Conservation (phyloP, 257 asterid species). For the Solanum chiquidenum region DNA sequence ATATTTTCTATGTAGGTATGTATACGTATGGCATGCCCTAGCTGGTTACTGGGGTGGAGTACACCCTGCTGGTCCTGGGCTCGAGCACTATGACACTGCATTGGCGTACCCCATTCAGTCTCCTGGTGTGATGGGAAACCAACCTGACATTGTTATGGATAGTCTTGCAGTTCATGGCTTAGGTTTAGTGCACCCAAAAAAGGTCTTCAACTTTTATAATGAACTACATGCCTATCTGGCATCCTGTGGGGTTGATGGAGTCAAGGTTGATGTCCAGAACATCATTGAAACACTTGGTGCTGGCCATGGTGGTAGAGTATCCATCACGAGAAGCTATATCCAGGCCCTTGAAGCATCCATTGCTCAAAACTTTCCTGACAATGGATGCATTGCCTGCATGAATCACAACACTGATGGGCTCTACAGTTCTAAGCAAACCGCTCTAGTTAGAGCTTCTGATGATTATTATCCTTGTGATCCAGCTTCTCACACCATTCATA, state of each 20-base stretch:
- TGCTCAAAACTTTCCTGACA: conserved; percentile 64
- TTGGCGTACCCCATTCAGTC: conserved; percentile 87
- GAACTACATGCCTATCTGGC: conserved; percentile 90
- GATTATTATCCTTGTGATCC: conserved; percentile 94
- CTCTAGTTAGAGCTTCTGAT: conserved; percentile 86
- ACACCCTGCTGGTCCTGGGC: conserved; percentile 74
- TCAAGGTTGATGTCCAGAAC: conserved; percentile 96
- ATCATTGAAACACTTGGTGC: conserved; percentile 95
- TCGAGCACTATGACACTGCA: conserved; percentile 82
- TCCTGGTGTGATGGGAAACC: conserved; percentile 88
- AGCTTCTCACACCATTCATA: conserved; percentile 91
- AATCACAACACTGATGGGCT: conserved; percentile 91
- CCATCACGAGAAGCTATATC: conserved; percentile 75
- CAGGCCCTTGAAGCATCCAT: conserved; percentile 96
- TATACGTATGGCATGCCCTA: conserved; percentile 91
- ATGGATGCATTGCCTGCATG: conserved; percentile 94
- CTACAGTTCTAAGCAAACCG: conserved; percentile 73
- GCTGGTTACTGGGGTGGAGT: conserved; percentile 99
- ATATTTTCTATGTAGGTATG: conserved; percentile 30
- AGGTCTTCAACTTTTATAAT: conserved; percentile 79
- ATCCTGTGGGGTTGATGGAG: conserved; percentile 95
- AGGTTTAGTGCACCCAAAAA: conserved; percentile 87
- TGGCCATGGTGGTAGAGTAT: conserved; percentile 96
- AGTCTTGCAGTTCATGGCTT: conserved; percentile 89
- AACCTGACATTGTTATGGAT: conserved; percentile 94